These are phyloP conservation scores for Camellia lanceoleosa DNA, from an alignment of 148 eudicot genomes.

Conservation along the genomic window DNA sequence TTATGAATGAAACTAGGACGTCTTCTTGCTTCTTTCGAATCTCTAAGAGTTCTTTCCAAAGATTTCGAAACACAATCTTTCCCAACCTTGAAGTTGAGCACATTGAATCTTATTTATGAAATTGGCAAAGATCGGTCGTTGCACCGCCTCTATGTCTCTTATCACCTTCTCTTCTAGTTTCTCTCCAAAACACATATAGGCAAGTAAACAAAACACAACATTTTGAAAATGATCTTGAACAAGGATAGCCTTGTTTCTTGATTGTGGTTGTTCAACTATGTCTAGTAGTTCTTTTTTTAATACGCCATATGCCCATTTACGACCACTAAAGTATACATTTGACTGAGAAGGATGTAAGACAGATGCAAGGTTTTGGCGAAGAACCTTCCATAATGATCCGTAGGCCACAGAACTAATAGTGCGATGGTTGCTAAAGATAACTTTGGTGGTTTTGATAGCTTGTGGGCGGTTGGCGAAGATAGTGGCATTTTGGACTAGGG, in stretches of 20 bases:
- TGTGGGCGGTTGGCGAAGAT: constrained; percentile 39
- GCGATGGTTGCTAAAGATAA: constrained; percentile 33
- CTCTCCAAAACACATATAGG: constrained; percentile 29
- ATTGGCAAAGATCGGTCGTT: constrained; percentile 13
- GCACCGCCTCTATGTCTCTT: constrained; percentile 22
- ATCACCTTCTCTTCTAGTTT: constrained; percentile 18
- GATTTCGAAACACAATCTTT: constrained; percentile 23
- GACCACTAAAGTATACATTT: not conserved
- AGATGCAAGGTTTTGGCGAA: constrained; percentile 15
- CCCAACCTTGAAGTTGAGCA: constrained; percentile 26
- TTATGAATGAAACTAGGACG: constrained; percentile 26
- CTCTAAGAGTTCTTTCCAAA: constrained; percentile 25
- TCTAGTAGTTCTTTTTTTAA: constrained; percentile 6
- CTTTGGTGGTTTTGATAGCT: constrained; percentile 21
- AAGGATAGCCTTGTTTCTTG: not conserved
- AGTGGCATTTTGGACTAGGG: constrained; percentile 32
- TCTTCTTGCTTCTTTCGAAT: constrained; percentile 16
- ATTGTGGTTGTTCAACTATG: not conserved
- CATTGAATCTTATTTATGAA: constrained; percentile 17
- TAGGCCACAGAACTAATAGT: constrained; percentile 34
- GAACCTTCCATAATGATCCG: constrained; percentile 27
- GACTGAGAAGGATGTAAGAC: constrained; percentile 15
- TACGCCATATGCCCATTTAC: constrained; percentile 14
- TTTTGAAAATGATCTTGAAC: constrained; percentile 27
- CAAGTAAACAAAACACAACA: constrained; percentile 28